A percentile compares a stretch with the other conserved stretches of the same genome.
phyloP scores from a whole-genome alignment of 106 monocot genomes.

The Vanilla planifolia region DNA sequence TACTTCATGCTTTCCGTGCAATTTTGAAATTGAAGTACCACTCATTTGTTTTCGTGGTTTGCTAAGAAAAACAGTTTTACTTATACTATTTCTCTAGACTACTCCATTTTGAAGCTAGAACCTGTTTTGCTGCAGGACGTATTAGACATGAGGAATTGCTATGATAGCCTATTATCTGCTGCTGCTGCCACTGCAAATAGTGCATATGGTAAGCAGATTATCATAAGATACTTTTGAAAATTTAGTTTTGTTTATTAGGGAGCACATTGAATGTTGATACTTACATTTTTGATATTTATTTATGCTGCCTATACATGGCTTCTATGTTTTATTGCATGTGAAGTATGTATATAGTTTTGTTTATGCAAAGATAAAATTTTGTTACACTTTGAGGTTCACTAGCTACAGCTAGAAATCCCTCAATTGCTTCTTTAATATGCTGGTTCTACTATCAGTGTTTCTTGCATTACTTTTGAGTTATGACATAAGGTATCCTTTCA shows the following conservation, averaged over 20 bases:
- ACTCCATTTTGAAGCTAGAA: background rate
- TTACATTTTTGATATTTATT: background rate
- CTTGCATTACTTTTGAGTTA: no score
- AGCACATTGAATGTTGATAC: background rate
- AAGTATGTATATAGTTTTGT: background rate
- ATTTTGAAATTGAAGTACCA: no score
- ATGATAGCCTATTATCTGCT: slow-evolving; percentile 72
- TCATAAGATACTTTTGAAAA: background rate
- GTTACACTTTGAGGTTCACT: background rate
- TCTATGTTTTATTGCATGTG: background rate
- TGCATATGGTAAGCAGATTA: slow-evolving; percentile 59
- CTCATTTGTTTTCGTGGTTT: no score
- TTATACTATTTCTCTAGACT: no score
- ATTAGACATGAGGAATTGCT: slow-evolving; percentile 71
- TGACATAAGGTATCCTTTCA: no score
- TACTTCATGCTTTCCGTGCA: no score
- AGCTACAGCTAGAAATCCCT: background rate
- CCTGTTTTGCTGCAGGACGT: slow-evolving; percentile 53
- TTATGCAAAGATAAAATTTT: background rate
- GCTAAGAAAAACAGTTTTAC: no score
- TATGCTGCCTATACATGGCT: background rate
- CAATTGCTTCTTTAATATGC: background rate
- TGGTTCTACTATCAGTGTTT: background rate
- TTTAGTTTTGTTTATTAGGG: background rate
- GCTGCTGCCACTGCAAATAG: slow-evolving; percentile 87